Base-by-base conservation (phyloP, 257 asterid species). In the Linderniella brevidens region DNA sequence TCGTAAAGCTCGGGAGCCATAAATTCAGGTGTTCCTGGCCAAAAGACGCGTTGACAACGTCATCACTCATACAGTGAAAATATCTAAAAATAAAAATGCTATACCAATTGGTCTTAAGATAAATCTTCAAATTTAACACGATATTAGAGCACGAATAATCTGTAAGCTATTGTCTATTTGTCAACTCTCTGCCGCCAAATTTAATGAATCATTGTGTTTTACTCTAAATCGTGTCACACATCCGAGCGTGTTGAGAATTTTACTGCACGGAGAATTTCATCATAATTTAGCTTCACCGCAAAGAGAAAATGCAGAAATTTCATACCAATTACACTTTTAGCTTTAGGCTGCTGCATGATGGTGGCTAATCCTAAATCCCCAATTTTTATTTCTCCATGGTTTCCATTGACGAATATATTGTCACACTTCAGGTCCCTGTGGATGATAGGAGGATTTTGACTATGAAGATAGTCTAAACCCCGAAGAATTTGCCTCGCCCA, bases 341-440 rank as follows among this genome's bases (percentile, higher is more conserved):
- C 93, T 12, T 79, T 76, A 54, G 86, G 77, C 53, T 68, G 77
- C 60, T 70, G 82, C 88, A 86, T 59, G 62, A 74, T 68, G 52
- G 86, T 81, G 52, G 96, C 96, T 72, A 86, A 63, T 13, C 96
- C 92, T 38, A 86, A 79, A 52, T 86, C 92, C 43, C 94, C 94
- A 47, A 86, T 78, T 63, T 81, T 81, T 37, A 86, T 69, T 67
- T 86, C 76, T 43, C 87, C 94, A 0, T 67, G 79, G 50, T 82
- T 82, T n/a, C 92, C 94, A 69, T 79, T 77, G 11, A 86, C 78
- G 54, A 82, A 74, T 17, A 86, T 77, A 55, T 82, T 86, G 62
- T 86, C 93, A 58, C 93, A 79, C 58, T 86, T 86, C 67, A 86
- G 59, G 52, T 86, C 97, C 60, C 93, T 61, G 44, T 82, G 94